Base-by-base conservation (phyloP, 2,329 filamentous ascomycete genomes). In the Magnaporthiopsis rhizophila region DNA sequence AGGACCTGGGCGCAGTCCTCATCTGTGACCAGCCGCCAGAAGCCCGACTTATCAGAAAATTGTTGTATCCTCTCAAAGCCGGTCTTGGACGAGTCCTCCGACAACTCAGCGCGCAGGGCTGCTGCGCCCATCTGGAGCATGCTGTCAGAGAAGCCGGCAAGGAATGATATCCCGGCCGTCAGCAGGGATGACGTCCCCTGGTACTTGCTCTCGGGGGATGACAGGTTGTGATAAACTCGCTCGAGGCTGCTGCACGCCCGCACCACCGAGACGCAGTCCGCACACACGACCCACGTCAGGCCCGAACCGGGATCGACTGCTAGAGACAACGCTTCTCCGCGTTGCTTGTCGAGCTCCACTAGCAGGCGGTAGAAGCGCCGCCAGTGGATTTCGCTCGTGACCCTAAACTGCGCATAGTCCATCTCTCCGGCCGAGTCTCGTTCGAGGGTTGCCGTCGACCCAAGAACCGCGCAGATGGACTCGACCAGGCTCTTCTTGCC, bases 311-410 rank as follows among this genome's bases (percentile, higher is more conserved):
- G 75, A 71, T 98, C 95, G 64, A 91, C 87, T 0, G 88, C 85
- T 59, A 98, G 79, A 1, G 90, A 88, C 59, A 98, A 77, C 0
- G 91, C 89, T 71, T 97, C 93, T 24, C 90, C 89, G 71, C 93
- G 84, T 71, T 91, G 89, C 71, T 90, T 92, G 73, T 98, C 92
- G 57, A 99, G 79, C 73, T 97, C 93, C 15, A 90, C 82, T 24
- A 96, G 83, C 24, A 98, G 82, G 38, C 92, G 87, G 78, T 92
- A 97, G 75, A 96, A 96, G 62, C 90, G 86, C 67, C 90, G 87
- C 95, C 95, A 99, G 74, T 97, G 92, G 13, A 85, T 83, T 72
- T 95, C 89, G 63, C 89, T 87, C 38, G 91, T 87, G 45, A 81
- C 79, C 65, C 89, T 84, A 73, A 93, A 95, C 65, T 88, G 83